A percentile compares a stretch with the other conserved stretches of the same genome.
These are phyloP conservation scores for Diplodia seriata DNA, from an alignment of 2,329 filamentous ascomycete species.

Conservation along the genomic window DNA sequence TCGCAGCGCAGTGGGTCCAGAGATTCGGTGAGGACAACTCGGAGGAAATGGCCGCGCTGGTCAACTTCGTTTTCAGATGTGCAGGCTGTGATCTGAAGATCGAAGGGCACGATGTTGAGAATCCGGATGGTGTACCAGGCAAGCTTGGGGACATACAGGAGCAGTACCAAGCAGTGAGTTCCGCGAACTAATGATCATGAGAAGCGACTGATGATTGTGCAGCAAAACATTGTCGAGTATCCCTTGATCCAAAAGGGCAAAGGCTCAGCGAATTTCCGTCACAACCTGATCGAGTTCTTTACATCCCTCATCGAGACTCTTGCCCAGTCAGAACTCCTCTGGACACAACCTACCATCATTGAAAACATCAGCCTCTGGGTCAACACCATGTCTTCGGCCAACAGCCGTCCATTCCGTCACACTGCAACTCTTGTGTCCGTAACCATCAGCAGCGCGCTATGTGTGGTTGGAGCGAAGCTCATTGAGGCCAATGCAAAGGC, in stretches of 20 bases:
- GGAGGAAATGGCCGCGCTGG: conserved; percentile 52
- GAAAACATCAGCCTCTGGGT: conserved; percentile 93
- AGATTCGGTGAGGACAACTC: conserved; percentile 63
- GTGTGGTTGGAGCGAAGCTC: conserved; percentile 73
- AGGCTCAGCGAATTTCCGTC: conserved; percentile 77
- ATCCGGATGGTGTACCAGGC: conserved; percentile 84
- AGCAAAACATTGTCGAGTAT: conserved; percentile 85
- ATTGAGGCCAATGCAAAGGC: conserved; percentile 76
- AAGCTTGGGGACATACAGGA: conserved; percentile 85
- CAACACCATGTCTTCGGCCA: conserved; percentile 86
- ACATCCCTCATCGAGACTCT: conserved; percentile 75
- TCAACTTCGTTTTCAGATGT: conserved; percentile 69
- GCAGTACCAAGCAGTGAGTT: conserved; percentile 77
- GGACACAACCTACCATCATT: conserved; percentile 76
- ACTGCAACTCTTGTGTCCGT: conserved; percentile 88
- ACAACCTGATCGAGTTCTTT: conserved; percentile 80
- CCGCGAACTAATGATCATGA: background rate
- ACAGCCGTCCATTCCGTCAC: conserved; percentile 88
- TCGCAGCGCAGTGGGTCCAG: conserved; percentile 64
- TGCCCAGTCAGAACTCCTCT: conserved; percentile 81
- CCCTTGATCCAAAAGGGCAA: conserved; percentile 85
- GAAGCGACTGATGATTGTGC: conserved; percentile 34
- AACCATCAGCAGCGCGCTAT: conserved; percentile 78
- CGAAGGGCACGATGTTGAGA: conserved; percentile 81
- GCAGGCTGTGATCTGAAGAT: conserved; percentile 83